Base-by-base conservation (phyloP, 2,329 filamentous ascomycete genomes). In the Drechslerella dactyloides region DNA sequence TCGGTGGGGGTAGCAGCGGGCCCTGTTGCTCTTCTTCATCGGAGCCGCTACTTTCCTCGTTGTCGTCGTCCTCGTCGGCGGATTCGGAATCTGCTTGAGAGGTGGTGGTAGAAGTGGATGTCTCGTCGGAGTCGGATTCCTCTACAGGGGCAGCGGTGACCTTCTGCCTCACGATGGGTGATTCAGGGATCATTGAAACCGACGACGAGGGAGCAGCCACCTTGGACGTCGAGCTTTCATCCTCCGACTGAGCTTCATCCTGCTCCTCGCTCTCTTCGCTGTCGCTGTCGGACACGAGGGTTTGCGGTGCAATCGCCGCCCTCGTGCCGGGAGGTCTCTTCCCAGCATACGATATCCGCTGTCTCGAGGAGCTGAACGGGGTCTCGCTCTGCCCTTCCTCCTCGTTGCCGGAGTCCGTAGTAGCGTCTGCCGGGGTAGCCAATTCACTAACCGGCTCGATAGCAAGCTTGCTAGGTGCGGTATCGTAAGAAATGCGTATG, bases 111-210 rank as follows among this genome's bases (percentile, higher is more conserved):
- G 55, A 52, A 13, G 61, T 58, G 46, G 24, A 52, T 7, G 11
- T 48, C 6, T 42, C 50, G 10, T 52, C 57, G 7, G 50, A 51
- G 6, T 62, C 58, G 23, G 50, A 46, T 17, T 69, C 53, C 48
- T 42, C 46, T 21, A 24, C 27, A 8, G 37, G 44, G 6, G 50
- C 24, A 24, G 48, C 5, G 5, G 46, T 10, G 15, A 19, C 0
- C 23, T 58, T 56, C 21, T n/a, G 58, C 4, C 37, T 54, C n/a
- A 4, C 46, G n/a, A 54, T 10, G 10, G 65, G 50, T 15, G 58
- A 69, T 27, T 69, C 65, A n/a, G 65, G 65, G 1, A 63, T 23
- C 3, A 69, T 48, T 21, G 52, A 57, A 11, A 58, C 57, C n/a
- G 58, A 69, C 13, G 57, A 62, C 33, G 52, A 19, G 54, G 54